These are phyloP conservation scores for Thielaviopsis ethacetica DNA, from an alignment of 2,329 filamentous ascomycete species.

Conservation along the genomic window DNA sequence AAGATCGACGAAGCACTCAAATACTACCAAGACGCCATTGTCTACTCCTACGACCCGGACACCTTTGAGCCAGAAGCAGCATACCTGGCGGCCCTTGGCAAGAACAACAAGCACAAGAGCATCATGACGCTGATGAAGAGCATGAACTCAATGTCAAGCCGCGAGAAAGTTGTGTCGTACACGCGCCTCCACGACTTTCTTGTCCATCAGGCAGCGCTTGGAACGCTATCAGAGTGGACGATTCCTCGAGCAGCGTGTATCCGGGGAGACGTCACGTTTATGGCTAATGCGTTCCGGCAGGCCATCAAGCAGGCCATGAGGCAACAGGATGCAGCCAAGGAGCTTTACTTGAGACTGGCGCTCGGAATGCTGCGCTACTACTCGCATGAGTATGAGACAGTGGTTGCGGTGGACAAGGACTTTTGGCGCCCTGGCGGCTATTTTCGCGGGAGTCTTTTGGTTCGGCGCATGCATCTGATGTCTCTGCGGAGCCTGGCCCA, in stretches of 20 bases:
- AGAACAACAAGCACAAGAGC: slow-evolving; percentile 21
- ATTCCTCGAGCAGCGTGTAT: slow-evolving; percentile 24
- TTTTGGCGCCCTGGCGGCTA: slow-evolving; percentile 24
- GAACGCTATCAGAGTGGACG: slow-evolving; percentile 24
- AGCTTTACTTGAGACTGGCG: slow-evolving; percentile 23
- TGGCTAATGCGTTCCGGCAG: slow-evolving; percentile 18
- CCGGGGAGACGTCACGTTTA: slow-evolving; percentile 17
- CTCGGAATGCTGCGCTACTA: slow-evolving; percentile 22
- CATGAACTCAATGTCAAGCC: slow-evolving; percentile 17
- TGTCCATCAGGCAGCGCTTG: slow-evolving; percentile 19
- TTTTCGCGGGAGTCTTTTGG: slow-evolving; percentile 23
- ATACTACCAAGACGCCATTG: slow-evolving; percentile 23
- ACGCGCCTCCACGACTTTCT: slow-evolving; percentile 21
- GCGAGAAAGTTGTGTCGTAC: slow-evolving; percentile 2
- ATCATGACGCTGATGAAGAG: slow-evolving; percentile 22
- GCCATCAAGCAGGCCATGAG: slow-evolving; percentile 20
- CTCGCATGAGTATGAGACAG: slow-evolving; percentile 20
- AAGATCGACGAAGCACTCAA: slow-evolving; percentile 19
- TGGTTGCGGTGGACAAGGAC: slow-evolving; percentile 21
- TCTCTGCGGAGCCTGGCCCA: slow-evolving; percentile 25
- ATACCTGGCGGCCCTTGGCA: slow-evolving; percentile 22
- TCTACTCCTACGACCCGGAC: slow-evolving; percentile 17
- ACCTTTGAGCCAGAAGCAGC: slow-evolving; percentile 23
- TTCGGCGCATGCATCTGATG: slow-evolving; percentile 23
- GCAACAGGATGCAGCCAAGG: slow-evolving; percentile 21